These are phyloP conservation scores for Ganoderma lucidum DNA, from an alignment of 1,284 basidiomycete species.

Conservation along the genomic window DNA sequence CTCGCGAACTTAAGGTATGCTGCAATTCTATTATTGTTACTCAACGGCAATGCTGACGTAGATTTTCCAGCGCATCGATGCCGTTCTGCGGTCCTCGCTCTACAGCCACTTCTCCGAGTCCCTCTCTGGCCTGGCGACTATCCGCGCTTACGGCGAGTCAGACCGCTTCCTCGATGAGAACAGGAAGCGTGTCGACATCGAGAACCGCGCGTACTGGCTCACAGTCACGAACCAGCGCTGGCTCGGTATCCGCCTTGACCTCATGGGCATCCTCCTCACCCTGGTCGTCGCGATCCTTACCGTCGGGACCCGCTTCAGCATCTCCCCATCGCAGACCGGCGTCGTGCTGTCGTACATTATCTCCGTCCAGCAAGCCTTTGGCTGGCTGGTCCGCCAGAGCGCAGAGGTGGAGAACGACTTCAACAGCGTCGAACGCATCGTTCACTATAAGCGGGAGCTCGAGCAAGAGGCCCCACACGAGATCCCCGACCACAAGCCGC, in stretches of 20 bases:
- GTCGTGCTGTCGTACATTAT: conserved; percentile 82
- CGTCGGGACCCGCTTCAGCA: conserved; percentile 75
- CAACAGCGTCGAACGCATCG: conserved; percentile 88
- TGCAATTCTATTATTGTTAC: background rate
- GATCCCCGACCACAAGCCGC: conserved; percentile 63
- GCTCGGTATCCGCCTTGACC: conserved; percentile 90
- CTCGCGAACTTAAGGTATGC: conserved; percentile 81
- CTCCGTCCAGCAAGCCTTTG: conserved; percentile 77
- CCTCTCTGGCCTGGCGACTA: conserved; percentile 77
- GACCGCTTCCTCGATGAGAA: conserved; percentile 79
- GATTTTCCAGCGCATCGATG: conserved; percentile 64
- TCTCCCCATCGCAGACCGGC: conserved; percentile 84
- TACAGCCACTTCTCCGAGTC: conserved; percentile 88
- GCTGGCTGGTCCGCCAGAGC: conserved; percentile 85
- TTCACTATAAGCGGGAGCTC: conserved; percentile 79
- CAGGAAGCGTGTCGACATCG: conserved; percentile 80
- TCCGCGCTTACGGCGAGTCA: conserved; percentile 77
- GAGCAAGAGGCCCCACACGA: conserved; percentile 85
- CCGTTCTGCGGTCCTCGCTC: conserved; percentile 71
- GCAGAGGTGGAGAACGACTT: conserved; percentile 93
- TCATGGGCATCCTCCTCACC: conserved; percentile 80
- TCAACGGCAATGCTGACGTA: background rate
- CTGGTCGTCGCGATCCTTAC: conserved; percentile 85
- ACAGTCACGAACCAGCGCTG: conserved; percentile 88
- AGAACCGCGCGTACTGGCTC: conserved; percentile 92